Conservation (phyloP, 768 basidiomycete genomes). For the Rhodosporidiobolus odoratus region DNA sequence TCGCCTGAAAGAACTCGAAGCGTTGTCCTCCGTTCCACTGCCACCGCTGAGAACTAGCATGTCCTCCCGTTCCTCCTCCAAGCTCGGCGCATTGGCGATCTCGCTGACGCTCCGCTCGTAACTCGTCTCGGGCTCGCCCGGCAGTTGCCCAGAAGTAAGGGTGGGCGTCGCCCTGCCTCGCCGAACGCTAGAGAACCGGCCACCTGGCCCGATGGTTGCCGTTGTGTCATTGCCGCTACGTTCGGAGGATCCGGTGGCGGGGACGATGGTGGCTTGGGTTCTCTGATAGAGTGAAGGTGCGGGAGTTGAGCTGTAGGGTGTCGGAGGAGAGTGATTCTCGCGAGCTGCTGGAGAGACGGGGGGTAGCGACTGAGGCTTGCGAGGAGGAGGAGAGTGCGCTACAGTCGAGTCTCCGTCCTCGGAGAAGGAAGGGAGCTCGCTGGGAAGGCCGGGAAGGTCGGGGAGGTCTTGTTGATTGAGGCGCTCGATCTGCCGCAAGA, state of each 20-base stretch:
- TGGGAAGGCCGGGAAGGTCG: conserved; percentile 25
- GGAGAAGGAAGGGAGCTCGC: conserved; percentile 21
- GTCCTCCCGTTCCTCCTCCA: conserved; percentile 11
- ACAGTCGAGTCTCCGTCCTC: conserved; percentile 33
- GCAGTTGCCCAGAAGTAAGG: neutral
- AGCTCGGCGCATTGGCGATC: conserved; percentile 5
- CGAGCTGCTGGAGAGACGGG: neutral
- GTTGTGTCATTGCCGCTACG: conserved; percentile 21
- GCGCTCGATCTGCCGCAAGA: conserved; percentile 22
- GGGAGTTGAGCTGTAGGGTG: conserved; percentile 22
- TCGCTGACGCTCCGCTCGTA: conserved; percentile 7
- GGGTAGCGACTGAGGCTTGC: neutral
- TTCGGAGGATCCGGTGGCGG: neutral
- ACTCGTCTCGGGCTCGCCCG: conserved; percentile 5
- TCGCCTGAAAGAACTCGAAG: neutral
- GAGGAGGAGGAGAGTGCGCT: conserved; percentile 16
- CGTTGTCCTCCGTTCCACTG: neutral
- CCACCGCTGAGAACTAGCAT: conserved; percentile 31
- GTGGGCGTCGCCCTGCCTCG: neutral
- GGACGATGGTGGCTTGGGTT: conserved; percentile 14
- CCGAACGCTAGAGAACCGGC: conserved; percentile 5
- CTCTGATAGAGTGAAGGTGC: conserved; percentile 4
- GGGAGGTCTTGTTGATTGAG: conserved; percentile 23
- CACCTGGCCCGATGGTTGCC: conserved; percentile 2
- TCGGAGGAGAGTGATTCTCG: conserved; percentile 2